phyloP scores from a whole-genome alignment of 192 early-diverging fungal species.

The Geranomyces michiganensis region DNA sequence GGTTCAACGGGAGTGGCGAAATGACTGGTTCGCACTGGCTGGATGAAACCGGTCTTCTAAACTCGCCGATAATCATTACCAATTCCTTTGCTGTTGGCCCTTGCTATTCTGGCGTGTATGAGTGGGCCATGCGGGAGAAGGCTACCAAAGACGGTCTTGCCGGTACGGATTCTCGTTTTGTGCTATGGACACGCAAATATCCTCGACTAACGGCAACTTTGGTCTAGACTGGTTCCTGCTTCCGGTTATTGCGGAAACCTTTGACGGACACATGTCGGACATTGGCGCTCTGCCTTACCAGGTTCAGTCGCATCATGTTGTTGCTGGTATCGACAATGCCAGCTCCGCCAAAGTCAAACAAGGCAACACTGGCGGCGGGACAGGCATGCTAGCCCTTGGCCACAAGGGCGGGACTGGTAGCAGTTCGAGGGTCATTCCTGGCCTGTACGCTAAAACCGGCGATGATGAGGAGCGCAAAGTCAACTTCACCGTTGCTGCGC shows the following conservation, averaged over 20 bases:
- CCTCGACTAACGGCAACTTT: too few relatives aligned
- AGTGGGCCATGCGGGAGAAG: neutral
- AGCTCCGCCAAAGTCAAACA: slow-evolving; percentile 8
- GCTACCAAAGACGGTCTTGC: neutral
- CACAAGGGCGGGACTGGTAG: slow-evolving; percentile 6
- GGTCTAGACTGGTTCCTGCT: slow-evolving; percentile 6
- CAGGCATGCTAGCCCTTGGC: neutral
- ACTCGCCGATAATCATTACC: slow-evolving; percentile 13
- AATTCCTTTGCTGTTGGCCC: slow-evolving; percentile 12
- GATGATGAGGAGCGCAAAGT: neutral
- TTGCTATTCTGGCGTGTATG: slow-evolving; percentile 4
- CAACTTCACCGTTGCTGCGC: slow-evolving; percentile 1
- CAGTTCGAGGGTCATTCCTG: neutral
- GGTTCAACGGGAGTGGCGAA: slow-evolving; percentile 7
- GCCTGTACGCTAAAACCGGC: neutral
- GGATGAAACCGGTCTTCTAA: slow-evolving; percentile 7
- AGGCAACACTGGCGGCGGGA: slow-evolving; percentile 10
- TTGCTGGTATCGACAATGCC: neutral
- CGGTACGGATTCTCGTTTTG: neutral
- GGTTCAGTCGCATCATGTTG: neutral
- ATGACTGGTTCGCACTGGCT: slow-evolving; percentile 19
- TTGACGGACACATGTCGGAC: slow-evolving; percentile 8
- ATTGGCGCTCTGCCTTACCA: neutral
- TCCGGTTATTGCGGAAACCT: slow-evolving; percentile 7
- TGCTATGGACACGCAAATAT: too few relatives aligned